These are phyloP conservation scores for Quercus phellos DNA, from an alignment of 331 rosid genomes.

Conservation along the genomic window DNA sequence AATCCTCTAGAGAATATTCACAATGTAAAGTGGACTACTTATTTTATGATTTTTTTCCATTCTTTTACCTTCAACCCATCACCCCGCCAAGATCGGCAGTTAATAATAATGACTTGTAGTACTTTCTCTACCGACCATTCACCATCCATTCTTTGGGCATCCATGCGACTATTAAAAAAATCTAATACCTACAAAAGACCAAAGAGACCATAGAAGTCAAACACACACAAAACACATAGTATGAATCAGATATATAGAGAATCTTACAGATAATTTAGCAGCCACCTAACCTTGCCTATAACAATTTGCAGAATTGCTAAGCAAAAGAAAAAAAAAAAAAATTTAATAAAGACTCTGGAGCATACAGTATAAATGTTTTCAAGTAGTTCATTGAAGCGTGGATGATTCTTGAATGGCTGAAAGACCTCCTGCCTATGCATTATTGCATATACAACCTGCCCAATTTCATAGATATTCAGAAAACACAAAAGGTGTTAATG, in stretches of 20 bases:
- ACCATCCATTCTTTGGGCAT: constrained; percentile 74
- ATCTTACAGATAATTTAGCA: not conserved
- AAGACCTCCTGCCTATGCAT: constrained; percentile 99
- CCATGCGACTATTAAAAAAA: constrained; percentile 91
- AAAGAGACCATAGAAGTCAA: constrained; percentile 12
- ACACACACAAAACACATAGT: not conserved
- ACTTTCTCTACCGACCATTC: constrained; percentile 95
- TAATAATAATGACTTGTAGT: constrained; percentile 78
- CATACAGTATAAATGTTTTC: constrained; percentile 90
- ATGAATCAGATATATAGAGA: not conserved
- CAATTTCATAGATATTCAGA: constrained; percentile 16
- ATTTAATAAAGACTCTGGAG: not conserved
- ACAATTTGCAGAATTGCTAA: constrained; percentile 14
- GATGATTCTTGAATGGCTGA: constrained; percentile 94
- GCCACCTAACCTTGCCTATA: constrained; percentile 5
- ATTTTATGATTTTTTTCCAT: not conserved
- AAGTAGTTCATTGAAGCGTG: constrained; percentile 87
- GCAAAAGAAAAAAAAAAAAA: not conserved
- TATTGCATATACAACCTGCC: constrained; percentile 87
- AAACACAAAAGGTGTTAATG: constrained; percentile 1
- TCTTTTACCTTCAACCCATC: constrained; percentile 91
- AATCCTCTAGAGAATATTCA: constrained; percentile 8
- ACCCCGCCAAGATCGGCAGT: constrained; percentile 95
- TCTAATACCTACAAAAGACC: constrained; percentile 70
- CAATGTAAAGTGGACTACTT: constrained; percentile 9